Conservation (phyloP, 495 filamentous ascomycete genomes). For the Aspergillus leporis region DNA sequence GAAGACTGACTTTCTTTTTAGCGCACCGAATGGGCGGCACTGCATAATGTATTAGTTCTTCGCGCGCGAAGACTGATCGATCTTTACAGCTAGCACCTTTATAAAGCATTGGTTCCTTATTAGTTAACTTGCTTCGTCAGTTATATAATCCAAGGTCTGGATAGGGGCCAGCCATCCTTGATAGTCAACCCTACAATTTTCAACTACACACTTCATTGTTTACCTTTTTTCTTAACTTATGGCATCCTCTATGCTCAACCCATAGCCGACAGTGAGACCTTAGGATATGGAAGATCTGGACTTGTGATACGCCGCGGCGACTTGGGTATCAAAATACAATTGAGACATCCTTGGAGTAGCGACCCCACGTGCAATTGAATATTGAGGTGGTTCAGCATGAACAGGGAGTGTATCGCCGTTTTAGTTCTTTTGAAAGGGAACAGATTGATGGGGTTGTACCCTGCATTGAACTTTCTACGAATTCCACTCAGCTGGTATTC, state of each 20-base stretch:
- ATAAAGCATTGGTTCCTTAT: no score
- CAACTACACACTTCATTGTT: no score
- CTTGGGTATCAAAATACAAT: slow-evolving; percentile 22
- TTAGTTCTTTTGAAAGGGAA: slow-evolving; percentile 15
- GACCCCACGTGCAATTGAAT: slow-evolving; percentile 24
- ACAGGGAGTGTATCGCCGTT: slow-evolving; percentile 29
- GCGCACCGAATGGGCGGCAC: no score
- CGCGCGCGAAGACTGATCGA: no score
- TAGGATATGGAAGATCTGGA: slow-evolving; percentile 13
- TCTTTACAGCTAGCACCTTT: no score
- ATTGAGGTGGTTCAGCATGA: slow-evolving; percentile 22
- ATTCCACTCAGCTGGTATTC: slow-evolving; percentile 26
- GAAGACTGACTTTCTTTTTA: no score
- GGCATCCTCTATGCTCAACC: slow-evolving; percentile 5
- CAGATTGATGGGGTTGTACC: slow-evolving; percentile 19
- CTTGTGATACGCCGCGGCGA: slow-evolving; percentile 9
- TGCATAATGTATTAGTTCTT: no score
- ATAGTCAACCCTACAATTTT: no score
- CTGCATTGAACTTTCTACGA: slow-evolving; percentile 19
- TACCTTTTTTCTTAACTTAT: no score
- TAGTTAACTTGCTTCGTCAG: no score
- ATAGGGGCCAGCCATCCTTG: no score
- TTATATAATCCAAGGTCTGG: no score
- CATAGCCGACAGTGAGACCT: not conserved
- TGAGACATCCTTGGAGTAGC: slow-evolving; percentile 23